Evolutionary conservation across 2,329 filamentous ascomycete genomes (phyloP), one percentile per base, ranked within the genome.

Genomic region (Xylariaceae sp.): DNA sequence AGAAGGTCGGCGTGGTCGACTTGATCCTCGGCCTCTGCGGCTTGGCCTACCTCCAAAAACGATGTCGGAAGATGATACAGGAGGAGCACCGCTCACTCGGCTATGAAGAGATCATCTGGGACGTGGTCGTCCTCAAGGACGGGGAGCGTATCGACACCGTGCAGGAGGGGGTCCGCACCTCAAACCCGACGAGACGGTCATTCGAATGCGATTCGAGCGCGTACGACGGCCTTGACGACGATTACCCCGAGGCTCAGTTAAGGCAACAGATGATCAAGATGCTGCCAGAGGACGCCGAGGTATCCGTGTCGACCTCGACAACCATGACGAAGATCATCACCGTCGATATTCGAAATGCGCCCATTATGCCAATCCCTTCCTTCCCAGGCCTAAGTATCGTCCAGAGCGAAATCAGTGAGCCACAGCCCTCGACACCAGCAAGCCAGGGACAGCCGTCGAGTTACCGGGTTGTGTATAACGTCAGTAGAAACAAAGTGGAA

Each of bases 321-420:
- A 70, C 69, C 1, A 79, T 74, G 1, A 76, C 72, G 6, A 80
- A 81, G 46, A 81, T 69, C 11, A 78, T 83, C 50, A 81, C 78
- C 0, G 76, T 83, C 3, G 76, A 83, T 37, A 70, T 83, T 26
- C 69, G 69, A 11, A 75, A 76, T 1, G 63, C 70, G 4, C 63
- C 69, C 14, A 64, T 69, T 4, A 65, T 73, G 3, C 64, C 70
- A 1, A 59, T 82, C 2, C 63, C 71, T 2, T 72, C 75, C 2
- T 71, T 77, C 0, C 72, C 75, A 0, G 76, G 77, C 0, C 69
- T 79, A 8, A 75, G 81, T 51, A 63, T 82, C 7, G 60, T 82
- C 46, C 68, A 74, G 42, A 67, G 61, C 59, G 53, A 73, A 37
- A 47, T 56, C 29, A 53, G 41, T 23, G 39, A 44, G 14, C 41